These are phyloP conservation scores for Leersia perrieri DNA, from an alignment of 176 grass and related monocot species.

Conservation along the genomic window DNA sequence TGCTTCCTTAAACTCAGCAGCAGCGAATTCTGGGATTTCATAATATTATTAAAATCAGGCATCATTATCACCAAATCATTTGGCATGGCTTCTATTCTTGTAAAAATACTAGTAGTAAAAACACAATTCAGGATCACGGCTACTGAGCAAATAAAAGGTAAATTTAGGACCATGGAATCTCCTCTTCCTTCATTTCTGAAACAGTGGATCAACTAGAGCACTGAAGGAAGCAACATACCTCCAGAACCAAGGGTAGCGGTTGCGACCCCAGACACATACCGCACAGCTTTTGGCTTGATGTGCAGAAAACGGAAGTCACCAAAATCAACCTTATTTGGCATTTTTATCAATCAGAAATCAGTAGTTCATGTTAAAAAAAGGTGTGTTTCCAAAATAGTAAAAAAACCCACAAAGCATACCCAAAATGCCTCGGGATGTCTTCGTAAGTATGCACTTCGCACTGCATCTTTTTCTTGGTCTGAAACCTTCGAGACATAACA, in stretches of 20 bases:
- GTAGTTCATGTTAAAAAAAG: neutral
- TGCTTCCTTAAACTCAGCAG: slow-evolving; percentile 70
- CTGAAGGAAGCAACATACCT: slow-evolving; percentile 46
- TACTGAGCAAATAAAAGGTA: neutral
- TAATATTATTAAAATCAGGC: slow-evolving; percentile 12
- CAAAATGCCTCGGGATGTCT: slow-evolving; percentile 92
- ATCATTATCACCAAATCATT: neutral
- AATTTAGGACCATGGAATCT: neutral
- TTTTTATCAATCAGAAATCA: slow-evolving; percentile 20
- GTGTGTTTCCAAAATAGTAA: neutral
- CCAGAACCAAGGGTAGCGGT: slow-evolving; percentile 88
- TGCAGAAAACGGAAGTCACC: slow-evolving; percentile 84
- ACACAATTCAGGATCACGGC: slow-evolving; percentile 1
- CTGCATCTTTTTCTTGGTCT: slow-evolving; percentile 58
- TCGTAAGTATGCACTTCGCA: slow-evolving; percentile 64
- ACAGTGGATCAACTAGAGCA: neutral
- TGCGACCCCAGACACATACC: slow-evolving; percentile 84
- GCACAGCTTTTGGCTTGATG: slow-evolving; percentile 79
- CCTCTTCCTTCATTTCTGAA: neutral
- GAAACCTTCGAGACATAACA: slow-evolving; percentile 48
- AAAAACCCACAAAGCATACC: slow-evolving; percentile 45
- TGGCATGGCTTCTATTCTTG: slow-evolving; percentile 12
- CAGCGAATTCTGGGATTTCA: slow-evolving; percentile 64
- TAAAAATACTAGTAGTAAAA: neutral
- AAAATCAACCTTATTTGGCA: slow-evolving; percentile 83